Conservation (phyloP, 495 filamentous ascomycete species). For the Penicillium goetzii region DNA sequence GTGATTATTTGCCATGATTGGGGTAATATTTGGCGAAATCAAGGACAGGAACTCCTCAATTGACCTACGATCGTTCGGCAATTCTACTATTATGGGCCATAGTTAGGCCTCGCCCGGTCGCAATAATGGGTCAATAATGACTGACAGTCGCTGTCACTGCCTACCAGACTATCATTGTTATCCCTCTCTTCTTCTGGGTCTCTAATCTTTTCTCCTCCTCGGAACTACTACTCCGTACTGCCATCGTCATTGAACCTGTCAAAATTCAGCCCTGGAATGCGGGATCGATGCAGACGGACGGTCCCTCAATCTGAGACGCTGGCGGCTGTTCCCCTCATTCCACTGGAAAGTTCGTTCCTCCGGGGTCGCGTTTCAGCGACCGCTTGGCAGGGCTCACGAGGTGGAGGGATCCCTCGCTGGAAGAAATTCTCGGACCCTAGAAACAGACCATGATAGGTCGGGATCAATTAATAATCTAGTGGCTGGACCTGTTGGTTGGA, state of each 20-base stretch:
- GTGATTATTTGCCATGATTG: background rate
- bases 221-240: background rate
- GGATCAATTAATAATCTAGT: background rate
- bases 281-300: background rate
- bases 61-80: background rate
- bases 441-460: background rate
- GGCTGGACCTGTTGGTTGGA: background rate
- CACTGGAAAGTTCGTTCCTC: conserved; percentile 10
- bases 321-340: conserved; percentile 24
- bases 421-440: background rate
- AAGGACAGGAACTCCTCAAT: background rate
- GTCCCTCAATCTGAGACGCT: conserved; percentile 26
- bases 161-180: background rate
- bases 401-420: background rate
- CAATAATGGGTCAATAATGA: background rate
- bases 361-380: background rate
- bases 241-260: background rate
- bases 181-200: background rate
- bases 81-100: background rate
- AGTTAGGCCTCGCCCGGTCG: background rate
- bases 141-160: background rate
- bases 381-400: background rate
- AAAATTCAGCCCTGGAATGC: background rate
- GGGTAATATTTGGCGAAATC: background rate
- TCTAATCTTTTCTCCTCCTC: too few species aligned